Base-by-base conservation (phyloP, 2,329 filamentous ascomycete species). In the Colletotrichum navitas region DNA sequence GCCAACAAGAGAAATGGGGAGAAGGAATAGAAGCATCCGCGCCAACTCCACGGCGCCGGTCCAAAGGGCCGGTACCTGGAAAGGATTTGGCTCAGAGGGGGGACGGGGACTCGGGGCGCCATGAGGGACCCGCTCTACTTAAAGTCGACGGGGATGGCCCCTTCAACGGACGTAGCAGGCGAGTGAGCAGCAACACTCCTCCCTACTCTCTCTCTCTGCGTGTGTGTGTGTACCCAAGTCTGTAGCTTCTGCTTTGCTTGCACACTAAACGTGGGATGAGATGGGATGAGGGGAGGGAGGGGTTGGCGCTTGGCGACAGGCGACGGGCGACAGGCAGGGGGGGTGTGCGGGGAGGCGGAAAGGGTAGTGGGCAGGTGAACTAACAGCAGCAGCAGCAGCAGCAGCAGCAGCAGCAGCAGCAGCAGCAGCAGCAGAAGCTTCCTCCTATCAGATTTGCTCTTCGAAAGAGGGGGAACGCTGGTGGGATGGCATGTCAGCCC, bases 51-150 rank as follows among this genome's bases (percentile, higher is more conserved):
- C 21, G 68, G 58, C 59, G 10, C 68, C 68, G 68, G 64, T 71
- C 64, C 68, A 68, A 41, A 29, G 59, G 59, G 68, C 68, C 68
- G 68, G 68, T 71, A 71, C 64, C 34, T 63, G 60, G 60, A 10
- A 26, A 63, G 24, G 11, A 32, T 16, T 1, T 43, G 45, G 12
- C 45, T 52, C 16, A 3, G 41, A 26, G 45, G 16, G 16, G 29
- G 29, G 2, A 29, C 29, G 26, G 60, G 51, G 12, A 36, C 60
- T 41, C 60, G 47, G 60, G 45, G 47, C 60, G 60, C 47, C 45
- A n/a, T 41, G 36, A 26, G 60, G 63, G 68, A 62, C 68, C 51
- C 49, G 54, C 56, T 47, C 62, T 51, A 26, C 58, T 62, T 8
- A 32, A n/a, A 41, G 43, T 49, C 29, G 63, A 63, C 68, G 14